Percentiles rank a stretch among this genome's conserved stretches.
These are phyloP conservation scores for Fusarium proliferatum DNA, from an alignment of 2,329 filamentous ascomycete genomes.

Conservation along the genomic window DNA sequence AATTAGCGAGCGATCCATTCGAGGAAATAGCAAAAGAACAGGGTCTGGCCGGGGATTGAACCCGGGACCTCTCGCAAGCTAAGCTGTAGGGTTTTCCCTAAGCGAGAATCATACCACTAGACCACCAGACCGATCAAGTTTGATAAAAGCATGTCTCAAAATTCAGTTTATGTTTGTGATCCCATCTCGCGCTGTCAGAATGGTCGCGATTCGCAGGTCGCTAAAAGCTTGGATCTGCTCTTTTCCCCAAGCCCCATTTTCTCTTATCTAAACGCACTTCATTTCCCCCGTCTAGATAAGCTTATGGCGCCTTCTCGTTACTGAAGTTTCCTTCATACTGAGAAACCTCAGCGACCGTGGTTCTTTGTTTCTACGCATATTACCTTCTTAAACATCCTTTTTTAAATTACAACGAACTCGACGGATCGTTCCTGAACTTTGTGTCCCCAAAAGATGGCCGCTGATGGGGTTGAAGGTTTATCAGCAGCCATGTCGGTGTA, in stretches of 20 bases:
- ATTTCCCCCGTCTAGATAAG: not conserved
- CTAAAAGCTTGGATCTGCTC: not conserved
- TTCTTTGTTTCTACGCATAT: too few relatives aligned
- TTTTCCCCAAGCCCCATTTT: not conserved
- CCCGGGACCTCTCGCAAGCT: conserved; percentile 58
- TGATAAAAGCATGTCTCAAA: fast-evolving
- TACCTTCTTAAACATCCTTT: fast-evolving
- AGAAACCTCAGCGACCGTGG: not conserved
- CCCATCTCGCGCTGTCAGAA: too few relatives aligned
- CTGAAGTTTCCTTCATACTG: not conserved
- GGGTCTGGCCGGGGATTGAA: conserved; percentile 60
- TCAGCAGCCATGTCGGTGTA: not conserved
- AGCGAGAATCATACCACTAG: not conserved
- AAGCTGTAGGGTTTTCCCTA: conserved; percentile 32
- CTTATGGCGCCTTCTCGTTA: fast-evolving
- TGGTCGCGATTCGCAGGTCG: fast-evolving
- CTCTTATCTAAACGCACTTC: not conserved
- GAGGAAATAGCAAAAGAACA: not conserved
- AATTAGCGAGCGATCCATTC: fast-evolving
- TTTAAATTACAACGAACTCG: fast-evolving
- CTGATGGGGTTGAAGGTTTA: not conserved
- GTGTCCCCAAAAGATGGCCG: fast-evolving
- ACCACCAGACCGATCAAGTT: not conserved
- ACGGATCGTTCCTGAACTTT: not conserved
- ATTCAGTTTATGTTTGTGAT: fast-evolving